These are phyloP conservation scores for Panicum virgatum DNA, from an alignment of 202 grass and related monocot species.

Conservation along the genomic window DNA sequence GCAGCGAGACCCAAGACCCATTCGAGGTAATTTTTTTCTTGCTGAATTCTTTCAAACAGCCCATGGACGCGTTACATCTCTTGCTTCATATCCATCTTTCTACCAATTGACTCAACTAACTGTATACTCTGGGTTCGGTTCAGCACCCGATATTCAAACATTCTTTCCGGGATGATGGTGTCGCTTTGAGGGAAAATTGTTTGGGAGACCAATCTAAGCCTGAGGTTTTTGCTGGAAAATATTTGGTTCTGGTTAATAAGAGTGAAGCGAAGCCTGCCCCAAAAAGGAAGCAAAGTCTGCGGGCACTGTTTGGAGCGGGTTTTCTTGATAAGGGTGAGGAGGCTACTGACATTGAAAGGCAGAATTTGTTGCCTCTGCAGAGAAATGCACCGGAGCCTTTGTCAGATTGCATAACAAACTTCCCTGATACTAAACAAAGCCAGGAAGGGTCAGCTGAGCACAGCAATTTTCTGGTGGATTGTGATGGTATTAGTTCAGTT, in stretches of 20 bases:
- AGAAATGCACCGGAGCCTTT: slow-evolving; percentile 10
- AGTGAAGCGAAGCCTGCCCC: background rate
- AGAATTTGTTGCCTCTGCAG: background rate
- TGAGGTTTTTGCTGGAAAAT: slow-evolving; percentile 2
- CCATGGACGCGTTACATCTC: background rate
- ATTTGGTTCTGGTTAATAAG: background rate
- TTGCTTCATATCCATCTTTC: background rate
- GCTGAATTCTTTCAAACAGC: background rate
- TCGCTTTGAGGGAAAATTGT: background rate
- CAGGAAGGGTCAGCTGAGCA: background rate
- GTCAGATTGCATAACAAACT: background rate
- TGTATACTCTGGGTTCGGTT: slow-evolving; percentile 17
- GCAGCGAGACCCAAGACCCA: slow-evolving; percentile 57
- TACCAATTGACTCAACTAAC: background rate
- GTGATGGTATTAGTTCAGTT: background rate
- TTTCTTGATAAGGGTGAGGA: slow-evolving; percentile 38
- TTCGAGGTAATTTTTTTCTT: slow-evolving; percentile 30
- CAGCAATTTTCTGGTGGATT: background rate
- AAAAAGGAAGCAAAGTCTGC: slow-evolving; percentile 68
- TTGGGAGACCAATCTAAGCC: background rate
- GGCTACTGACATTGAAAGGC: background rate
- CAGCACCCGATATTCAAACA: slow-evolving; percentile 17
- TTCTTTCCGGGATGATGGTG: background rate
- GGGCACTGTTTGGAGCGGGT: slow-evolving; percentile 42
- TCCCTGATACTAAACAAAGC: slow-evolving; percentile 11